Evolutionary conservation across 2,329 filamentous ascomycete species (phyloP), one percentile per base, ranked within the genome.

Genomic region (Beauveria sp.): DNA sequence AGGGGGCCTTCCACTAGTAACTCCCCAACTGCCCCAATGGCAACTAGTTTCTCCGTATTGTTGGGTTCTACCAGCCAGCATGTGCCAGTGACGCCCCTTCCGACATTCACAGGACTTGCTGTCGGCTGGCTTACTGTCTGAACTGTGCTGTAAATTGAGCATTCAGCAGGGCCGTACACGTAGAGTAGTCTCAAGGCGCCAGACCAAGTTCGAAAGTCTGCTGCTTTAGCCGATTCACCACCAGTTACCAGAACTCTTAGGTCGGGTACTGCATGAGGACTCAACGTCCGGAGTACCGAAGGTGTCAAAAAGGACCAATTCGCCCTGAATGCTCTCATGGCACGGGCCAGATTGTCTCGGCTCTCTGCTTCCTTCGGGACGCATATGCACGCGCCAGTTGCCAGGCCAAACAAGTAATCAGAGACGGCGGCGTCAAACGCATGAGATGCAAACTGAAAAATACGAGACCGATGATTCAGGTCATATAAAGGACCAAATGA

Each of bases 51-150:
- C 14, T 53, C 44, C 1, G 53, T 43, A 37, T 64, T 44, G 26
- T 47, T 44, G 5, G 57, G 28, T 26, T 61, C 57, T 22, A 55
- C 61, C 47, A 63, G 53, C 62, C 61, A 63, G n/a, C 56, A 63
- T 34, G 20, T 5, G 16, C 41, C 41, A 14, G 26, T 22, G 26
- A 54, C 20, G 16, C 28, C 28, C 1, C 10, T 28, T 12, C 61
- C 61, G 54, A 62, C 20, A 46, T 55, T 55, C 0, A 43, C 22
- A 18, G 51, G 51, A 43, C n/a, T 28, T 5, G 40, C 44, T 6
- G 10, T n/a, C 3, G 44, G 28, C 7, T 24, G 12, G 4, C 24
- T 40, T 9, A 40, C 6, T 3, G 1, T 28, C 43, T 20, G 43
- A 0, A 44, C n/a, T 4, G 55, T 57, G 43, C 43, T 24, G 22